These are phyloP conservation scores for Fusarium chuoi DNA, from an alignment of 2,329 filamentous ascomycete genomes.

Conservation along the genomic window DNA sequence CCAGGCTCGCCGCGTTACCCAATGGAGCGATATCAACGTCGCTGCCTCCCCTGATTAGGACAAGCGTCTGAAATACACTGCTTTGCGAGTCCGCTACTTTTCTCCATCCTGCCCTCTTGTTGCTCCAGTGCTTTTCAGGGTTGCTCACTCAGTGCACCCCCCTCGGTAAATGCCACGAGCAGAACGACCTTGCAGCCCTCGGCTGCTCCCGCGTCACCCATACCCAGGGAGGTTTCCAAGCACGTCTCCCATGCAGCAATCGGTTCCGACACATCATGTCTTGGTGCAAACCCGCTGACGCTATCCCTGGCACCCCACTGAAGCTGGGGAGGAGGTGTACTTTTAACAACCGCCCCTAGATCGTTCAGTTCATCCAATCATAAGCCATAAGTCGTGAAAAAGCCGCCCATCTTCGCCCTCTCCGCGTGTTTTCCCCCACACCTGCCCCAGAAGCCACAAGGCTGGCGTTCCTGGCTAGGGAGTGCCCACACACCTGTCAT, in stretches of 20 bases:
- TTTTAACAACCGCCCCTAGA: constrained; percentile 53
- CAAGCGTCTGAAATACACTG: constrained; percentile 46
- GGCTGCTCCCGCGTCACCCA: constrained; percentile 44
- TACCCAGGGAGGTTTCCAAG: constrained; percentile 27
- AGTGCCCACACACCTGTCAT: constrained; percentile 42
- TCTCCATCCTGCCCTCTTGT: constrained; percentile 27
- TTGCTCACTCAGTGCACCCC: constrained; percentile 37
- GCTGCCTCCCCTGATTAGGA: constrained; percentile 48
- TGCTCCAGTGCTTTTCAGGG: constrained; percentile 34
- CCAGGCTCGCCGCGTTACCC: constrained; percentile 38
- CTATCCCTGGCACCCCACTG: constrained; percentile 41
- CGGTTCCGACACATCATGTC: constrained; percentile 38
- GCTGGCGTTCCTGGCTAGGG: constrained; percentile 41
- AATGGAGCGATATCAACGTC: constrained; percentile 45
- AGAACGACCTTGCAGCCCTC: constrained; percentile 33
- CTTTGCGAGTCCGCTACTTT: constrained; percentile 27
- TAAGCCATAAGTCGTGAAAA: constrained; percentile 62
- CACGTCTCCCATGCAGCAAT: constrained; percentile 35
- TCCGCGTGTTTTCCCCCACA: constrained; percentile 35
- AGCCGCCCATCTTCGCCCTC: constrained; percentile 43
- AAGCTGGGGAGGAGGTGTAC: constrained; percentile 55
- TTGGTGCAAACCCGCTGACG: constrained; percentile 37
- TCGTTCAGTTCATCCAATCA: constrained; percentile 61
- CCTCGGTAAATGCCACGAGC: constrained; percentile 30
- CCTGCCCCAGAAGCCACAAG: constrained; percentile 42